Conservation (phyloP, 805 yeast genomes). For the Candida ortonii region DNA sequence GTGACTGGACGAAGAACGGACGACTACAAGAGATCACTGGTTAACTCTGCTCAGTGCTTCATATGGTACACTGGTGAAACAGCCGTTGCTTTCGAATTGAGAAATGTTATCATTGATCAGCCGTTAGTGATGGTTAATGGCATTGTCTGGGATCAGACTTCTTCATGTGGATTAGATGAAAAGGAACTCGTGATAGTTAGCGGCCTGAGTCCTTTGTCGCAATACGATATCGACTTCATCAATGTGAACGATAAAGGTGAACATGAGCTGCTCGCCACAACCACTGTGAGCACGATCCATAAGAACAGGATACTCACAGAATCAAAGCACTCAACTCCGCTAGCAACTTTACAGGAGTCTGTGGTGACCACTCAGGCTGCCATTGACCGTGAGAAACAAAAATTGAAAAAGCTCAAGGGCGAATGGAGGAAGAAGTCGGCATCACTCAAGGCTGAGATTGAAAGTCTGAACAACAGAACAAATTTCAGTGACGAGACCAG, state of each 20-base stretch:
- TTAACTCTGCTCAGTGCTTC: conserved; percentile 34
- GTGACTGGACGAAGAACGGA: conserved; percentile 34
- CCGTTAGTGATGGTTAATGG: conserved; percentile 57
- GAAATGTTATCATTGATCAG: conserved; percentile 41
- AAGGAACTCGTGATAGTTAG: conserved; percentile 56
- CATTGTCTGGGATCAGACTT: conserved; percentile 64
- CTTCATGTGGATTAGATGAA: conserved; percentile 45
- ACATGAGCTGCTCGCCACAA: conserved; percentile 29
- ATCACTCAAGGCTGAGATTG: conserved; percentile 55
- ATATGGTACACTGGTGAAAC: conserved; percentile 52
- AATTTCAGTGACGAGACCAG: conserved; percentile 57
- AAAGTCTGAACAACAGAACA: conserved; percentile 42
- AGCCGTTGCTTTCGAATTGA: conserved; percentile 48
- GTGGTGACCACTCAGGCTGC: conserved; percentile 62
- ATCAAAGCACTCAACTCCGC: conserved; percentile 45
- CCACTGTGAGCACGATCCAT: conserved; percentile 36
- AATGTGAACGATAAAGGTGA: conserved; percentile 33
- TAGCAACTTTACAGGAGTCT: conserved; percentile 62
- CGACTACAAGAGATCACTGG: conserved; percentile 24
- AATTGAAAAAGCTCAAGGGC: conserved; percentile 53
- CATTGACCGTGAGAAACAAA: conserved; percentile 54
- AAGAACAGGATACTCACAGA: conserved; percentile 32
- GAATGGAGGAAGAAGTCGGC: conserved; percentile 56
- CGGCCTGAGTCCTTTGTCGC: conserved; percentile 63
- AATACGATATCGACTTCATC: conserved; percentile 54